Evolutionary conservation across 225 moss, liverwort and hornwort species (phyloP), one percentile per base, ranked within the genome.

Genomic region (Lunularia cruciata): DNA sequence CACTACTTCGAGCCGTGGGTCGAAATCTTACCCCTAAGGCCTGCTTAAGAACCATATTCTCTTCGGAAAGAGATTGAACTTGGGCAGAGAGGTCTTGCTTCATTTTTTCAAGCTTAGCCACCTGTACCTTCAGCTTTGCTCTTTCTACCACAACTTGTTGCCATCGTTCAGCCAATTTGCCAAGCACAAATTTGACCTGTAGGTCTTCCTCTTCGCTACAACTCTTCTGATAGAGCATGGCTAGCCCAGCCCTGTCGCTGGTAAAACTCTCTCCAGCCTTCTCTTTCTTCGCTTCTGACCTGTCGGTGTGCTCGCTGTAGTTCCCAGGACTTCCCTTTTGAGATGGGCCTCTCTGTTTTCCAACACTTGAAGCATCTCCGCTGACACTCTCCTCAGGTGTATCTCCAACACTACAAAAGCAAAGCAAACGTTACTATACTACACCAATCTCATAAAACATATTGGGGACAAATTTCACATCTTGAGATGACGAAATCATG

Each of bases 91-190:
- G 85, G 35, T 98, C 93, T 69, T 85, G 82, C 68, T 93, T 92
- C 57, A 60, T 26, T 84, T 90, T 93, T 62, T 98, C 90, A 28
- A 98, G 83, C 70, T 87, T 77, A 13, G 90, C 89, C 62, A 98
- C 96, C 70, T 98, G 92, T 22, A 98, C 80, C 67, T 90, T 85
- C 51, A 98, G 81, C 73, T 85, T 90, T 56, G 96, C 96, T 61
- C 96, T 86, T 77, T 98, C 96, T 63, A 98, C 89, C 78, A 98
- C 90, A 42, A 88, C 96, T 78, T 98, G 92, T 59, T 93, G 96
- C 96, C 96, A 98, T 59, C 90, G 82, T 74, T 98, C 96, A 0
- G 96, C 90, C 73, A 98, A 73, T 78, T 90, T 91, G 2, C 96
- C 86, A 52, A 98, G 77, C 22, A 98, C 90, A 73, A 87, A 88